Conservation (phyloP, 306 rosid genomes). For the Dryas octopetala region DNA sequence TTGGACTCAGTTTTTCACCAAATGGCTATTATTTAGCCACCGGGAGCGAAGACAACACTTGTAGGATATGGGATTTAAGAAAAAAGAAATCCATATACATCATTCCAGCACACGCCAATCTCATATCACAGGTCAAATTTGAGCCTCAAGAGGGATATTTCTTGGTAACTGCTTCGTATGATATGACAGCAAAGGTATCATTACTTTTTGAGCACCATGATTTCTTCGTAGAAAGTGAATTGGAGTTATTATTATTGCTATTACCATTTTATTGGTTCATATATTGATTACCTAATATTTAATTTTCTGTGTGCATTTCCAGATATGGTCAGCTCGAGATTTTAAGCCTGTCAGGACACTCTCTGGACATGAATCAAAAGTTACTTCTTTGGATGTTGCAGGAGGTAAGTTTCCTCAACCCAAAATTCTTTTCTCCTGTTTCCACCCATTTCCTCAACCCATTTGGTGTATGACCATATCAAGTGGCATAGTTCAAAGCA, state of each 20-base stretch:
- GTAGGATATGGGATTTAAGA: conserved; percentile 92
- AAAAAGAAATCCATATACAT: conserved; percentile 77
- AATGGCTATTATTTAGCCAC: conserved; percentile 92
- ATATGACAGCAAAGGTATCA: conserved; percentile 89
- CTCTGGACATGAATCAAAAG: conserved; percentile 92
- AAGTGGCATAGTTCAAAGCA: neutral
- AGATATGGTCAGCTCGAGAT: conserved; percentile 97
- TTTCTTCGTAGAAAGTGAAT: neutral
- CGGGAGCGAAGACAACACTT: conserved; percentile 90
- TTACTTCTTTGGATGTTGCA: conserved; percentile 72
- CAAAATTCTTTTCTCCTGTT: neutral
- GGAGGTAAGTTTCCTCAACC: conserved; percentile 53
- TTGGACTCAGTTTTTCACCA: conserved; percentile 79
- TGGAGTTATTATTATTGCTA: neutral
- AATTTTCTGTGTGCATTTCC: conserved; percentile 26
- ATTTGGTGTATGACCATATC: neutral
- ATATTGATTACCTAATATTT: conserved; percentile 20
- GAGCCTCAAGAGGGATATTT: conserved; percentile 98
- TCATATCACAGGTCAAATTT: conserved; percentile 86
- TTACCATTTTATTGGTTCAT: conserved; percentile 12
- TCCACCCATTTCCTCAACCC: neutral
- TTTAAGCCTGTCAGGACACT: conserved; percentile 89
- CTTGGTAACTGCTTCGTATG: conserved; percentile 87
- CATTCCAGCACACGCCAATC: conserved; percentile 94
- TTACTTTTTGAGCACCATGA: conserved; percentile 1